Conservation (phyloP, 2,329 filamentous ascomycete genomes). For the Pseudopithomyces chartarum region DNA sequence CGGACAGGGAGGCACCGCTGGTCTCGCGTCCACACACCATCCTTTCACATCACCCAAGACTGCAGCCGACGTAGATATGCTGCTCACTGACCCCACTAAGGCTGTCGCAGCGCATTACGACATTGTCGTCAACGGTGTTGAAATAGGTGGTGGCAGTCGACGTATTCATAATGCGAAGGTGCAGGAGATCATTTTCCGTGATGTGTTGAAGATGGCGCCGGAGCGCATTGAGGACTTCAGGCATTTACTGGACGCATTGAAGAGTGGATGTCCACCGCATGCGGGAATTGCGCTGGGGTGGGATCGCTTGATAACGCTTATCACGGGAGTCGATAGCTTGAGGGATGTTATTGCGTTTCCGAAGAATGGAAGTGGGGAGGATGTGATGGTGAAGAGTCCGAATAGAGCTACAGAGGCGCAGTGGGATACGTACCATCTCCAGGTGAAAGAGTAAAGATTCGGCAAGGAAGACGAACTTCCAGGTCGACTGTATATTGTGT, state of each 20-base stretch:
- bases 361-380: slow-evolving; percentile 88
- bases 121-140: slow-evolving; percentile 91
- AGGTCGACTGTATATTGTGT: background rate
- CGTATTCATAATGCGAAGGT: slow-evolving; percentile 86
- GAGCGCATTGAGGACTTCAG: slow-evolving; percentile 78
- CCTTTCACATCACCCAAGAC: slow-evolving; percentile 90
- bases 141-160: slow-evolving; percentile 89
- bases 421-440: slow-evolving; percentile 64
- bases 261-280: slow-evolving; percentile 89
- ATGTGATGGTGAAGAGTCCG: slow-evolving; percentile 80
- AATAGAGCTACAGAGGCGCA: slow-evolving; percentile 67
- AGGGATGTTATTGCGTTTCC: slow-evolving; percentile 97
- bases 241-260: slow-evolving; percentile 81
- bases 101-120: slow-evolving; percentile 91
- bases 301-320: slow-evolving; percentile 80
- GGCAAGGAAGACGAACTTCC: too few relatives aligned
- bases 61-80: slow-evolving; percentile 71
- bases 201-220: slow-evolving; percentile 78
- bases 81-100: slow-evolving; percentile 72
- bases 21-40: slow-evolving; percentile 88
- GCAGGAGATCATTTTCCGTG: slow-evolving; percentile 82
- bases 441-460: slow-evolving; percentile 21
- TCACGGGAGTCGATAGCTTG: slow-evolving; percentile 77
- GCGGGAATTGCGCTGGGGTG: slow-evolving; percentile 93
- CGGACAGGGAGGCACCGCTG: slow-evolving; percentile 80